Evolutionary conservation across 805 yeast species (phyloP).

Genomic region (Barnettozyma californica): DNA sequence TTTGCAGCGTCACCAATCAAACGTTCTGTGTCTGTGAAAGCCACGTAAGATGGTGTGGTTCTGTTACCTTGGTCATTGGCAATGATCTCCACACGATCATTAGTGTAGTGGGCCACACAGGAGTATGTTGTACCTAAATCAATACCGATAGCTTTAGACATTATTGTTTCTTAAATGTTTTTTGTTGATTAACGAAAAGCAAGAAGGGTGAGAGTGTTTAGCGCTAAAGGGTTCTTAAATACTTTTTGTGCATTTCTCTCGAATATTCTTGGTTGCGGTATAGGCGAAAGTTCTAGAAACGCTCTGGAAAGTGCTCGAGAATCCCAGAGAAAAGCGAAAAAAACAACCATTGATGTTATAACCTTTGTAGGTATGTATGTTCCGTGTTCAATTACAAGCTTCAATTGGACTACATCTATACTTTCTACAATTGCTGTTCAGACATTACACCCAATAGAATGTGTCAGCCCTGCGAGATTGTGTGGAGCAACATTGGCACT

Average conservation of each 20-base stretch:
- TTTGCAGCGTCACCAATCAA: constrained; percentile 97
- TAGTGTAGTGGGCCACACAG: constrained; percentile 85
- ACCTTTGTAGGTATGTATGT: too few species aligned
- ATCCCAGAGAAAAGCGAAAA: neutral
- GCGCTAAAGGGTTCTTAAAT: constrained; percentile 2
- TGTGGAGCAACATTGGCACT: neutral
- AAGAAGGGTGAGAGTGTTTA: neutral
- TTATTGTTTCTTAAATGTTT: constrained; percentile 22
- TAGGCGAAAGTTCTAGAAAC: neutral
- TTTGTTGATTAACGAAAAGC: neutral
- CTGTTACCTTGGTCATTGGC: constrained; percentile 99
- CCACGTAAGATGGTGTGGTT: constrained; percentile 95
- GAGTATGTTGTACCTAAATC: constrained; percentile 98
- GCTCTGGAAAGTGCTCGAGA: constrained; percentile 7
- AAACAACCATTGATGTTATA: too few species aligned
- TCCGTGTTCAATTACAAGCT: too few species aligned
- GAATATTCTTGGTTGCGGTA: constrained; percentile 9
- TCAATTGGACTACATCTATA: neutral
- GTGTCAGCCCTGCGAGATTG: neutral
- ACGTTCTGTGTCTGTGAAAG: constrained; percentile 93
- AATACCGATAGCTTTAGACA: constrained; percentile 69
- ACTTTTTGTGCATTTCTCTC: constrained; percentile 1
- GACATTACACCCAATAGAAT: neutral
- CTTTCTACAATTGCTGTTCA: neutral
- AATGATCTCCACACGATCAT: constrained; percentile 88